phyloP scores from a whole-genome alignment of 441 rosid genomes.

The Eruca vesicaria region DNA sequence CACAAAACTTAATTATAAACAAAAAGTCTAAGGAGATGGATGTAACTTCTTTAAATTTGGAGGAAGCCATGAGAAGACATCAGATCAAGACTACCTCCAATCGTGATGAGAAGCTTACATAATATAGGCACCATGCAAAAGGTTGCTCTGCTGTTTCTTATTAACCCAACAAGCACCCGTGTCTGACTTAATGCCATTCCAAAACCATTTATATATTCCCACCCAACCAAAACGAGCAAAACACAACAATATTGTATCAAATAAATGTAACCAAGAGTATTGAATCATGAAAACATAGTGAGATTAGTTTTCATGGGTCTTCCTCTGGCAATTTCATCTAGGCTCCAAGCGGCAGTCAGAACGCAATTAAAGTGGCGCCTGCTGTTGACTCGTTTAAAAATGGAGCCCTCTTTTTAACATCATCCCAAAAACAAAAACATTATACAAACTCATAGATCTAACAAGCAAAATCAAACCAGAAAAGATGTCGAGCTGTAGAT shows the following conservation, averaged over 20 bases:
- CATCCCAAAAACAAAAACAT: neutral
- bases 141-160: conserved; percentile 35
- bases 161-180: conserved; percentile 37
- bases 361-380: conserved; percentile 34
- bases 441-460: neutral
- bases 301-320: conserved; percentile 31
- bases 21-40: too few relatives aligned
- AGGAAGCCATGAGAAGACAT: conserved; percentile 35
- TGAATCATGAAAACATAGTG: conserved; percentile 27
- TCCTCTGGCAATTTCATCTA: conserved; percentile 22
- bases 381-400: conserved; percentile 34
- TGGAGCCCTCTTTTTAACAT: conserved; percentile 14
- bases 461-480: neutral
- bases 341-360: conserved; percentile 43
- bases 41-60: conserved; percentile 31
- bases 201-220: neutral
- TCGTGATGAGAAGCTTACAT: conserved; percentile 28
- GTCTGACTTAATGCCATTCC: conserved; percentile 30
- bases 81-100: conserved; percentile 34
- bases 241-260: neutral
- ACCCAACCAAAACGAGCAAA: neutral
- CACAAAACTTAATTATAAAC: too few relatives aligned
- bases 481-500: neutral
- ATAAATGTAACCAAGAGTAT: conserved; percentile 25
- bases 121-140: conserved; percentile 32